Evolutionary conservation across 2,329 filamentous ascomycete genomes (phyloP), one percentile per base, ranked within the genome.

Genomic region (Lachnellula subtilissima): DNA sequence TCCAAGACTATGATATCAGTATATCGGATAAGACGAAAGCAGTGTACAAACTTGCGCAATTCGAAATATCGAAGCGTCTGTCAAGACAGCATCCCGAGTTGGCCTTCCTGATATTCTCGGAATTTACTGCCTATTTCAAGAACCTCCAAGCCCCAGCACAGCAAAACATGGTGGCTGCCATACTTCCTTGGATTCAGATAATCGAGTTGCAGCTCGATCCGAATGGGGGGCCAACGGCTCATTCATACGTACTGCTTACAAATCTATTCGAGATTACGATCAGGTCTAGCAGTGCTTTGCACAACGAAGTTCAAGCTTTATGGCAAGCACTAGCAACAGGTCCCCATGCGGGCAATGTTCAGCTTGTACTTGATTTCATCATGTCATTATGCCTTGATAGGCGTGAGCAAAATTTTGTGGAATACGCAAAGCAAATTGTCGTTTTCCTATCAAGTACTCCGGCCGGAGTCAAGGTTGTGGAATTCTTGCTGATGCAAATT

Each of bases 11-110:
- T 57, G 94, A 99, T 67, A 97, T 99, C 66, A 97, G 92, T 70
- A 94, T 99, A 56, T 95, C 93, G 0, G 95, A 99, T 74, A 97
- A 97, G 74, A 99, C 95, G 0, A 96, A 96, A 63, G 92, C 93
- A 0, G 93, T 99, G 2, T 99, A 97, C 74, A 99, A 99, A 74
- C 79, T 95, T 46, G 94, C 95, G 0, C 94, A 99, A 69, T 97
- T 97, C 63, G 93, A 97, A 69, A 95, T 96, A 22, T 97, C 94
- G 0, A 91, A 93, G 66, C 82, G 92, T 19, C 80, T 99, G 40
- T 89, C 92, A 1, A 90, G 89, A 66, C 89, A 95, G 61, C 90
- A 99, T 69, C 83, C 89, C 0, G 91, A 96, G 62, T 75, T 96
- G 42, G 92, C 93, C 0, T 97, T 97, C 67, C 84, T 92, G 55